Percentiles rank a stretch among this genome's conserved stretches.
Conservation (phyloP, 139 green algal genomes). For the Auxenochlorella pyrenoidosa region DNA sequence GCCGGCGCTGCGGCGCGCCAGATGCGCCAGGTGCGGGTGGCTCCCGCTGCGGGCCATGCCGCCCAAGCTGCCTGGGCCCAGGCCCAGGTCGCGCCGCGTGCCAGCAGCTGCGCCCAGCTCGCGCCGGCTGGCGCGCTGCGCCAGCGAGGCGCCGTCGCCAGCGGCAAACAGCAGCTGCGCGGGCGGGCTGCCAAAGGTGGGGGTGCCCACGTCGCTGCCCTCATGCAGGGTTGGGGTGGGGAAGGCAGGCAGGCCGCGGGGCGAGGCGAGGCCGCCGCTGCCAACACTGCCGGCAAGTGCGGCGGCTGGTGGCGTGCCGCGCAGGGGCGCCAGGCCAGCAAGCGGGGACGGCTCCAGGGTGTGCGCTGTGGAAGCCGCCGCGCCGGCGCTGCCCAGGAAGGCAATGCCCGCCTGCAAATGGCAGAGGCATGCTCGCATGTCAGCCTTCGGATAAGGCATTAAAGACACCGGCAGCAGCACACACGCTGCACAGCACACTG, state of each 20-base stretch:
- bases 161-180: neutral
- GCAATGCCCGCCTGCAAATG: slow-evolving; percentile 2
- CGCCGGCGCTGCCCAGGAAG: slow-evolving; percentile 16
- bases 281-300: neutral
- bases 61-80: neutral
- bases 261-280: neutral
- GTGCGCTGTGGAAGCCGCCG: neutral
- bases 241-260: neutral
- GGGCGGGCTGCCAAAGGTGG: neutral
- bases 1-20: neutral
- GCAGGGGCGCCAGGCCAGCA: neutral
- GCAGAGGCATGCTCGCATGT: too few species aligned
- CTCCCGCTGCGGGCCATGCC: slow-evolving; percentile 9
- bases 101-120: neutral
- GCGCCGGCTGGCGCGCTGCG: neutral
- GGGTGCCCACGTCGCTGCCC: neutral
- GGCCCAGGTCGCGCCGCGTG: neutral
- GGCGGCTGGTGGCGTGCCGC: neutral
- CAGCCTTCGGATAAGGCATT: too few species aligned
- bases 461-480: too few species aligned
- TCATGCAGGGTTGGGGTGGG: neutral
- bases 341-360: slow-evolving; percentile 28
- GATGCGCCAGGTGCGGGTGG: slow-evolving; percentile 19
- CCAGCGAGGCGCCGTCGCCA: neutral
- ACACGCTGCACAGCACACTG: neutral